Base-by-base conservation (phyloP, 2,329 filamentous ascomycete species). In the Exophiala phaeomuriformis region DNA sequence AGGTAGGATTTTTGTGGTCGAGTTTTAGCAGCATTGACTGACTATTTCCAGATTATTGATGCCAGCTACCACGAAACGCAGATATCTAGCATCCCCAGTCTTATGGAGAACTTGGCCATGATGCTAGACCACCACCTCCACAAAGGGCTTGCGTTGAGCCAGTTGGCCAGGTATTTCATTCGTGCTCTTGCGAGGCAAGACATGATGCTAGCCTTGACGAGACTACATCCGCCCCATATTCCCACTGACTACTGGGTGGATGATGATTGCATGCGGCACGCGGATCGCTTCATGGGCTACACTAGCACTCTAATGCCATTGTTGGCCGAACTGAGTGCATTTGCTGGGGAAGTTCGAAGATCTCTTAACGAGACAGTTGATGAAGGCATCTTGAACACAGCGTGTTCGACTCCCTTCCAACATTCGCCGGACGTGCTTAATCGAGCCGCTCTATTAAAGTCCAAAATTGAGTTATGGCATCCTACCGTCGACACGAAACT, bases 261-360 rank as follows among this genome's bases (percentile, higher is more conserved):
- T 19, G 61, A 63, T 5, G 52, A 62, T 39, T 52, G 47, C 30
- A 12, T 30, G 31, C 43, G 39, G 10, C 55, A 61, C 4, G 62
- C 64, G 5, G 66, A 68, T 49, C 64, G 66, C 5, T 62, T 68
- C 43, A 66, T 68, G 52, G 66, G 66, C 1, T 67, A 64, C 37
- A 68, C 64, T 1, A 41, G 53, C 2, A 64, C 65, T 7, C 49
- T 68, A 19, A 66, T 68, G 64, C 65, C 65, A 4, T 53, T 68
- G 3, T 55, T 68, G 1, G 55, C 60, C 28, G 64, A 67, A 32
- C 59, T 68, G 12, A 59, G 64, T 49, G 52, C 49, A 29, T 50
- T 68, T 10, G 66, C 66, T 7, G 64, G 64, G 41, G 64, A 65
- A n/a, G 50, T 67, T n/a, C 53, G 59, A 45, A 30, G 6, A 3